Conservation (phyloP, 441 rosid species). For the Manihot esculenta region DNA sequence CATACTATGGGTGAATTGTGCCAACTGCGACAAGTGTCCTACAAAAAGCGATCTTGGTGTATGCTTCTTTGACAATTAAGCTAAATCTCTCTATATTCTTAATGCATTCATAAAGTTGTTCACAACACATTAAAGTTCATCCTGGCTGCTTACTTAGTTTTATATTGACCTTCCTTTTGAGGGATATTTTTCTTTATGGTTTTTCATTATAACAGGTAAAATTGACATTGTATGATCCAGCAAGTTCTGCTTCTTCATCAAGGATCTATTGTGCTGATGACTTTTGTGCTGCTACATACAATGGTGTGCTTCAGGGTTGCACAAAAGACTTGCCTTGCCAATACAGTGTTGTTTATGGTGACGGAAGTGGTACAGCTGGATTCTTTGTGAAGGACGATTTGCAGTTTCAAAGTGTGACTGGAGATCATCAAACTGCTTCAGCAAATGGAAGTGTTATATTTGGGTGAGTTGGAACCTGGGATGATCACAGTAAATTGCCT, state of each 20-base stretch:
- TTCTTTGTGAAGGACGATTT: slow-evolving; percentile 65
- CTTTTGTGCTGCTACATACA: slow-evolving; percentile 56
- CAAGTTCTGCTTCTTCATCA: slow-evolving; percentile 50
- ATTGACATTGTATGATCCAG: slow-evolving; percentile 57
- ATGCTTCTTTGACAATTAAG: slow-evolving; percentile 30
- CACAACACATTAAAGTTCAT: not conserved
- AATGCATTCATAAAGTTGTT: not conserved
- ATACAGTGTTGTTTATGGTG: slow-evolving; percentile 77
- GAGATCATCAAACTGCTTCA: slow-evolving; percentile 53
- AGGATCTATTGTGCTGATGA: slow-evolving; percentile 52
- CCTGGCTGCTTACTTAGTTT: not conserved
- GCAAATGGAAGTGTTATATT: slow-evolving; percentile 64
- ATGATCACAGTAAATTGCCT: not conserved
- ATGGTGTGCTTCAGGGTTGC: slow-evolving; percentile 62
- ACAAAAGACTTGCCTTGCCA: slow-evolving; percentile 48
- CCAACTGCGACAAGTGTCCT: slow-evolving; percentile 72
- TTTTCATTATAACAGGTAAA: slow-evolving; percentile 44
- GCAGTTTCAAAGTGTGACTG: slow-evolving; percentile 51
- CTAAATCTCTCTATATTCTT: slow-evolving; percentile 9
- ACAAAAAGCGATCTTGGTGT: slow-evolving; percentile 71
- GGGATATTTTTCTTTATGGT: not conserved
- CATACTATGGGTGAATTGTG: slow-evolving; percentile 88
- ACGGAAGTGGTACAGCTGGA: slow-evolving; percentile 80
- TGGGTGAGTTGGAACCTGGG: slow-evolving; percentile 74
- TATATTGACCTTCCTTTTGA: not conserved